Percentiles rank a stretch among this genome's conserved stretches.
phyloP scores from a whole-genome alignment of 192 early-diverging fungal genomes.

The Coemansia sp. region DNA sequence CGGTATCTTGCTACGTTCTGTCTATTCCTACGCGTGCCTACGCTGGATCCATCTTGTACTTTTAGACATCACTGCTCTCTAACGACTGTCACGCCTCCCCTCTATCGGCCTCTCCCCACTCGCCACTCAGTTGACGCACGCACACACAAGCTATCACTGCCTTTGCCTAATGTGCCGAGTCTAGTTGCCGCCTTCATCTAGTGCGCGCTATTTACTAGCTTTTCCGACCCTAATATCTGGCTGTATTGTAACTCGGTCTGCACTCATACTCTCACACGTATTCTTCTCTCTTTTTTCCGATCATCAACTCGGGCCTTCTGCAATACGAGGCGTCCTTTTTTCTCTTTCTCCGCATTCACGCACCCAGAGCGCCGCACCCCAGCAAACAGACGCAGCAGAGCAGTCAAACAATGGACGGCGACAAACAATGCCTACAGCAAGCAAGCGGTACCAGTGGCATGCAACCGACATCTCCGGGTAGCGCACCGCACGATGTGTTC shows the following conservation, averaged over 20 bases:
- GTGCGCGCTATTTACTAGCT: background rate
- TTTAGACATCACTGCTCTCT: conserved; percentile 1
- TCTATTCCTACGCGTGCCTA: background rate
- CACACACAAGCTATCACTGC: background rate
- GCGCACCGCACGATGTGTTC: conserved; percentile 35
- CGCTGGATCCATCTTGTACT: background rate
- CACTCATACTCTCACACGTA: background rate
- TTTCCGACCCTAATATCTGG: background rate
- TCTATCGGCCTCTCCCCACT: background rate
- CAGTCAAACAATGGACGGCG: conserved; percentile 25
- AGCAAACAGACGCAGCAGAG: background rate
- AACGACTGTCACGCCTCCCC: background rate
- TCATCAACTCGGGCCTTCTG: background rate
- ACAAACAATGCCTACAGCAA: conserved; percentile 37
- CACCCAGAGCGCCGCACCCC: conserved; percentile 2
- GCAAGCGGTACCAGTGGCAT: conserved; percentile 14
- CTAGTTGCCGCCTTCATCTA: background rate
- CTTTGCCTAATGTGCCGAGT: conserved; percentile 1
- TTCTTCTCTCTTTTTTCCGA: background rate
- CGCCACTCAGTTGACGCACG: background rate
- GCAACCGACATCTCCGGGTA: conserved; percentile 25
- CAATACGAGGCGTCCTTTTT: background rate
- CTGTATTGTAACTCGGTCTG: background rate
- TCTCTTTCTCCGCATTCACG: background rate
- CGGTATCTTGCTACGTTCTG: background rate